Conservation (phyloP, 352 stramenopile genomes). For the Phytopythium sindhum region DNA sequence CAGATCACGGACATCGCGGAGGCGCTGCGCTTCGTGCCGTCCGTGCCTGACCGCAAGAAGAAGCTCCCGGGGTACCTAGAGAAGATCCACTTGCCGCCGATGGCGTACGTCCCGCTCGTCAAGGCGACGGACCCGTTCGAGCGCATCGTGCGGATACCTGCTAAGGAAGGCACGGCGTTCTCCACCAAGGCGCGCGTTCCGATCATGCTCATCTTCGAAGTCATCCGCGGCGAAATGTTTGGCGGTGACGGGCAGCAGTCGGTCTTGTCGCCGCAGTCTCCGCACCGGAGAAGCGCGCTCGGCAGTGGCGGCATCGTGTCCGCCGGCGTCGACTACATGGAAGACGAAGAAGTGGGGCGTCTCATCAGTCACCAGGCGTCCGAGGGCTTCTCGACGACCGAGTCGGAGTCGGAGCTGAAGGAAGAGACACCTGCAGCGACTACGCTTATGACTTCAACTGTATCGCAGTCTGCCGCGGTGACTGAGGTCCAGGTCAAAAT, state of each 20-base stretch:
- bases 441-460: conserved; percentile 10
- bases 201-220: conserved; percentile 88
- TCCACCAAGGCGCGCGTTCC: conserved; percentile 85
- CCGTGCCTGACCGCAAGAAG: conserved; percentile 75
- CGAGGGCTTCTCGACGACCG: conserved; percentile 42
- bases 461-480: neutral
- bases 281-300: conserved; percentile 35
- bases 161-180: conserved; percentile 85
- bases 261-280: conserved; percentile 53
- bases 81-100: conserved; percentile 79
- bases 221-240: conserved; percentile 76
- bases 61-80: conserved; percentile 75
- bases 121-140: conserved; percentile 88
- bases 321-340: conserved; percentile 60
- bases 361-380: conserved; percentile 67
- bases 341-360: conserved; percentile 77
- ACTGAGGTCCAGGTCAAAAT: conserved; percentile 3
- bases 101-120: conserved; percentile 85
- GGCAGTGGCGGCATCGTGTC: conserved; percentile 33
- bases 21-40: conserved; percentile 76
- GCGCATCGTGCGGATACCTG: conserved; percentile 80
- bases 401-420: conserved; percentile 16
- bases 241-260: conserved; percentile 42
- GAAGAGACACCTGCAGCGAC: conserved; percentile 24
- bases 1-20: conserved; percentile 88